Percentiles rank a stretch among this genome's conserved stretches.
These are phyloP conservation scores for Yarrowia phangngaensis DNA, from an alignment of 805 yeast genomes.

Conservation along the genomic window DNA sequence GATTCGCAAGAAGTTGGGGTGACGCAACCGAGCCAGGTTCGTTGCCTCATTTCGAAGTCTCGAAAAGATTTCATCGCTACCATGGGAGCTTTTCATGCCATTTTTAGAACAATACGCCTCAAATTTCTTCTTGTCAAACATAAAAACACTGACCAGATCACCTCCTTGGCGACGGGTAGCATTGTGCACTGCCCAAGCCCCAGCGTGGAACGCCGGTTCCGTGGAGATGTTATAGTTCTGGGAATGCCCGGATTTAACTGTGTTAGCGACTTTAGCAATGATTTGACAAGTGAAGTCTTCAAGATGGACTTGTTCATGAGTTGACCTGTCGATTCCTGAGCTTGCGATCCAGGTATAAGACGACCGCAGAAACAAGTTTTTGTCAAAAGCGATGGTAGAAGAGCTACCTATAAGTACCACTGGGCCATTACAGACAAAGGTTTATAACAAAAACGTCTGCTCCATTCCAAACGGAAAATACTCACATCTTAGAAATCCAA, in stretches of 20 bases:
- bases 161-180: conserved; percentile 61
- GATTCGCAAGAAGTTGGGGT: conserved; percentile 79
- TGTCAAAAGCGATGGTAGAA: too few species aligned
- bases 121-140: conserved; percentile 75
- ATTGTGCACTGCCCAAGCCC: conserved; percentile 80
- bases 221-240: conserved; percentile 61
- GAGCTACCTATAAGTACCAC: too few species aligned
- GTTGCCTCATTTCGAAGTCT: conserved; percentile 63
- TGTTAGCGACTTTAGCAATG: too few species aligned
- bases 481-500: conserved; percentile 24
- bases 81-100: conserved; percentile 48
- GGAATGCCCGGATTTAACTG: conserved; percentile 29
- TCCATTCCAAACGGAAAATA: too few species aligned
- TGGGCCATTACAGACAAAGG: too few species aligned
- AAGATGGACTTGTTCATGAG: too few species aligned
- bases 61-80: conserved; percentile 60
- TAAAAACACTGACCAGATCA: conserved; percentile 67
- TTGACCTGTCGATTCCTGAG: too few species aligned
- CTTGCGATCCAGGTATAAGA: too few species aligned
- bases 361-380: too few species aligned
- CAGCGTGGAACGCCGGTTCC: conserved; percentile 66
- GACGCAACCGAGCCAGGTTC: conserved; percentile 75
- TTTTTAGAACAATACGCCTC: conserved; percentile 53
- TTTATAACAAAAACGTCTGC: too few species aligned
- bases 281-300: too few species aligned